Conservation (phyloP, 1,284 basidiomycete genomes). For the Anthracocystis panici-leucophaei region DNA sequence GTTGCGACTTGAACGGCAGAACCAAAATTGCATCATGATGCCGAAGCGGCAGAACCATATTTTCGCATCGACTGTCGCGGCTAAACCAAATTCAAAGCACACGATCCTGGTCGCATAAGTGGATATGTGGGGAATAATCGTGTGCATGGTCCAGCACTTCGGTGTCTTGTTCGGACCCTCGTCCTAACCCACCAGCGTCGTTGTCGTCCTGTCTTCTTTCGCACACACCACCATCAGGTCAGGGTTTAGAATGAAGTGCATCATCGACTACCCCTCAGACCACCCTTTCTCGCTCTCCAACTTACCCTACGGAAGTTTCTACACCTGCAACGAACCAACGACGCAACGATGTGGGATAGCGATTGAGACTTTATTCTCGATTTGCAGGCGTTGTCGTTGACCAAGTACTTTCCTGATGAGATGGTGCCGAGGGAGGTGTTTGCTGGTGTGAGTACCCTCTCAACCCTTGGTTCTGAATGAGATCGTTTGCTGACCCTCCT, state of each 20-base stretch:
- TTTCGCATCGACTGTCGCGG: too few relatives aligned
- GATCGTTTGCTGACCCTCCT: not conserved
- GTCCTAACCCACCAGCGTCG: too few relatives aligned
- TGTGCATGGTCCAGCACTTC: too few relatives aligned
- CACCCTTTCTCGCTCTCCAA: slow-evolving; percentile 56
- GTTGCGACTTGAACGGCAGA: too few relatives aligned
- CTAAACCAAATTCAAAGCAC: too few relatives aligned
- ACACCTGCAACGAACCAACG: slow-evolving; percentile 9
- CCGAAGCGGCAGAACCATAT: too few relatives aligned
- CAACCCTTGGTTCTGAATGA: too few relatives aligned
- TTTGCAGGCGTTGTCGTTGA: slow-evolving; percentile 31
- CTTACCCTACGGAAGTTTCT: slow-evolving; percentile 55
- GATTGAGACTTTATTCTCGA: slow-evolving; percentile 52
- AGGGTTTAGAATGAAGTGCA: slow-evolving; percentile 14
- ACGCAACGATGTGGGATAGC: slow-evolving; percentile 38
- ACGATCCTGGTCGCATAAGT: too few relatives aligned
- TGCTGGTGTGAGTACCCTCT: not conserved
- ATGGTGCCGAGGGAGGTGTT: not conserved
- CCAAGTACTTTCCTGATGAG: not conserved
- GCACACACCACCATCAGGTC: not conserved
- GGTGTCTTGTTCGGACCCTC: too few relatives aligned
- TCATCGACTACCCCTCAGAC: slow-evolving; percentile 17
- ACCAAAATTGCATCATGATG: too few relatives aligned
- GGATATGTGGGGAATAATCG: too few relatives aligned
- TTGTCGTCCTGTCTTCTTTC: too few relatives aligned